A percentile compares a stretch with the other conserved stretches of the same genome.
Evolutionary conservation across 805 yeast species (phyloP).

Genomic region (Starmerella bombi): DNA sequence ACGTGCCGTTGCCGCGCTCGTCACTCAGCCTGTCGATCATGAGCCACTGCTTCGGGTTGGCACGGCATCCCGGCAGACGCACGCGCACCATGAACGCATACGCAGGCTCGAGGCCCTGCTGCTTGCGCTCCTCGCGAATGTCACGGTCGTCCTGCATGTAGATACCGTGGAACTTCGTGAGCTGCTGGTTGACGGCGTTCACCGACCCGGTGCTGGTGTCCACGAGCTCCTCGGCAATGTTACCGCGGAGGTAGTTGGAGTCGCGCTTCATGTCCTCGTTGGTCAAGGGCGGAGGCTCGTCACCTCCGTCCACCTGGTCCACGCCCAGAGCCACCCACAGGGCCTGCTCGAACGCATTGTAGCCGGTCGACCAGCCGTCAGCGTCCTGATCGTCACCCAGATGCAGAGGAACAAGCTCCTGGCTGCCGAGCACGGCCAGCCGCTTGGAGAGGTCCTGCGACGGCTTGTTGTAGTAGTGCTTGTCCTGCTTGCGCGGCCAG

Average conservation of each 20-base stretch:
- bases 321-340: constrained; percentile 87
- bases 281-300: constrained; percentile 85
- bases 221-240: constrained; percentile 70
- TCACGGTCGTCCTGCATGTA: constrained; percentile 99
- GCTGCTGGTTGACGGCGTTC: constrained; percentile 78
- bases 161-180: constrained; percentile 95
- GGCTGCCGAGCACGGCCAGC: constrained; percentile 59
- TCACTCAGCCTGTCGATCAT: constrained; percentile 68
- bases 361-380: constrained; percentile 90
- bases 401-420: constrained; percentile 59
- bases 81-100: constrained; percentile 95
- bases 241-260: constrained; percentile 82
- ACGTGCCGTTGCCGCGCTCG: constrained; percentile 78
- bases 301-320: constrained; percentile 62
- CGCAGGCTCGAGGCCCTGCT: constrained; percentile 88
- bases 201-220: constrained; percentile 86
- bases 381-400: constrained; percentile 96
- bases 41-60: constrained; percentile 82
- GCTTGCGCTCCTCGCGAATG: constrained; percentile 80
- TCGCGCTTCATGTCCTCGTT: constrained; percentile 90
- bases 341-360: constrained; percentile 68
- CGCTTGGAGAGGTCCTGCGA: constrained; percentile 57
- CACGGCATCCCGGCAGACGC: constrained; percentile 84
- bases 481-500: constrained; percentile 97
- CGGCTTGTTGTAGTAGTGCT: constrained; percentile 88